Base-by-base conservation (phyloP, 345 rosid genomes). In the Triadica sebifera region DNA sequence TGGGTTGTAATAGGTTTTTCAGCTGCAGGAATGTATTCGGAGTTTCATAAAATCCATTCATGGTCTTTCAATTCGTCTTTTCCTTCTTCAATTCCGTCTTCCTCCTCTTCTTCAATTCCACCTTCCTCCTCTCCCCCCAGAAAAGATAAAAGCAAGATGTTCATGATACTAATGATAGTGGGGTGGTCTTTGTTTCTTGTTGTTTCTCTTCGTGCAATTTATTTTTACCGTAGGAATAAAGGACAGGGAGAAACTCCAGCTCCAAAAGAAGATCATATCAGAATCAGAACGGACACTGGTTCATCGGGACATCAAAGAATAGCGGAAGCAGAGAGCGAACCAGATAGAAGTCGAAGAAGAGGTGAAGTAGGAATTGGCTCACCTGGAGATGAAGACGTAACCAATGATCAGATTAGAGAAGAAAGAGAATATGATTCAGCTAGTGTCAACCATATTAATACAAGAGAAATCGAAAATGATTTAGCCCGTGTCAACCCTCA, bases 1-100 rank as follows among this genome's bases (percentile, higher is more conserved):
- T 68, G 41, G 60, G 79, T 79, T 20, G 70, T 65, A 19, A 53
- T 81, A 56, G 83, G 86, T 34, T 78, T 84, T 70, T 78, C 81
- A 12, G 77, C 77, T n/a, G 67, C 82, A 8, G 81, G 75, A 46
- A 8, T 7, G 22, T 22, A 19, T 19, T 5, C 7, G 6, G 83
- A 70, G 51, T 38, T 70, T 17, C 75, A 67, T 22, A 71, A 41
- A 2, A 15, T 84, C 50, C 67, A 69, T 11, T 74, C 81, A 0
- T 78, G 84, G 80, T 73, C 74, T 6, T 81, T 81, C 38, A 41
- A 3, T 43, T 60, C 82, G 17, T 34, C 10, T 19, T 61, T 39
- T 58, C 34, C 29, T 58, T 24, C 29, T 5, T 22, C 62, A 2
- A 24, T 24, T 57, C 25, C 61, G 1, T 29, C 61, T 2, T 50